Conservation (phyloP, 2,329 filamentous ascomycete species). For the Aspergillus persii region DNA sequence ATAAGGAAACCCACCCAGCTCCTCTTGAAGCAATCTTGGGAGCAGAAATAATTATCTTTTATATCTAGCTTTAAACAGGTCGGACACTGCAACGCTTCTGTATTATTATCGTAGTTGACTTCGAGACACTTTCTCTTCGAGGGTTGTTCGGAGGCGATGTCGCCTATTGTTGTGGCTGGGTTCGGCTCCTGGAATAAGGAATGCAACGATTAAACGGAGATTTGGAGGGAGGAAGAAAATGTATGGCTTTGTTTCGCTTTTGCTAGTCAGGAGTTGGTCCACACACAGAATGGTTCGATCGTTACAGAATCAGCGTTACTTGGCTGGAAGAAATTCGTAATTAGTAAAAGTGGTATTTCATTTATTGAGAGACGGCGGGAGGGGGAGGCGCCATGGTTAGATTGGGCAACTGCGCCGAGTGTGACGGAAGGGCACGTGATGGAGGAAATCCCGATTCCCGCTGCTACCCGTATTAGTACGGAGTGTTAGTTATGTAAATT, state of each 20-base stretch:
- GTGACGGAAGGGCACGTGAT: not conserved
- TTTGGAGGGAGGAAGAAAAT: not conserved
- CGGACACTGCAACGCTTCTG: slow-evolving; percentile 79
- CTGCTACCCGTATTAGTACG: no score
- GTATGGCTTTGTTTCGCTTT: not conserved
- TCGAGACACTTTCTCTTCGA: slow-evolving; percentile 58
- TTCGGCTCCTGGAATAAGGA: not conserved
- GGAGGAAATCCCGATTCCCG: not conserved
- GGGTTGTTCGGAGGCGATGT: not conserved
- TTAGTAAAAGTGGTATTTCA: not conserved
- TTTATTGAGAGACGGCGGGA: not conserved
- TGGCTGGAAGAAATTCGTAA: not conserved
- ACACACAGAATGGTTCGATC: not conserved
- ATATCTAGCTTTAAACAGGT: slow-evolving; percentile 84
- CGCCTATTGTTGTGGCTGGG: not conserved
- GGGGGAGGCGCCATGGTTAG: not conserved
- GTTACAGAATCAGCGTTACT: not conserved
- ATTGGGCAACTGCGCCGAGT: not conserved
- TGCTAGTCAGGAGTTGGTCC: not conserved
- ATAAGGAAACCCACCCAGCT: slow-evolving; percentile 70
- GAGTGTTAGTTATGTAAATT: no score
- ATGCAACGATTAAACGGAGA: not conserved
- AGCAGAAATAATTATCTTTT: slow-evolving; percentile 68
- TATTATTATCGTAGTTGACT: slow-evolving; percentile 76
- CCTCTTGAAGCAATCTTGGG: slow-evolving; percentile 93